Conservation (phyloP, 2,329 filamentous ascomycete species). For the Ceratocystiopsis minuta region DNA sequence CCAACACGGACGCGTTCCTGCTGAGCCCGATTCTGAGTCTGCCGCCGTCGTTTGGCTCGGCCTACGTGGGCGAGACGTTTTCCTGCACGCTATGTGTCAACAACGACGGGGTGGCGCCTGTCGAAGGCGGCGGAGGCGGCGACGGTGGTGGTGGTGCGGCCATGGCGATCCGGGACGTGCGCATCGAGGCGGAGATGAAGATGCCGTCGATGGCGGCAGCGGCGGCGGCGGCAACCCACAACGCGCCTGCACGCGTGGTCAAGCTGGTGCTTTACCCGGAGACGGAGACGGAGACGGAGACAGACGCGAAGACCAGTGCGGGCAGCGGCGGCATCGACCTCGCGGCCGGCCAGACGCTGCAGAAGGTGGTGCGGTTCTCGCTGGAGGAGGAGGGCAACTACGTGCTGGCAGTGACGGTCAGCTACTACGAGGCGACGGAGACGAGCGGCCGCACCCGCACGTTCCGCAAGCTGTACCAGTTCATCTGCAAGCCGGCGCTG, state of each 20-base stretch:
- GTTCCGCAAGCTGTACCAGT: constrained; percentile 92
- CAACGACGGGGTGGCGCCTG: constrained; percentile 43
- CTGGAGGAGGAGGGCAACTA: constrained; percentile 90
- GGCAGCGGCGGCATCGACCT: constrained; percentile 26
- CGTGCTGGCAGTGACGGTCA: constrained; percentile 81
- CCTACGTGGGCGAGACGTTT: constrained; percentile 91
- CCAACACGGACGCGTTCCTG: constrained; percentile 37
- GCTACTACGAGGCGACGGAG: constrained; percentile 75
- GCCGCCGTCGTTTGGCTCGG: constrained; percentile 78
- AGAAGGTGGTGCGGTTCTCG: constrained; percentile 69
- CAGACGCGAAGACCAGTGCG: constrained; percentile 9
- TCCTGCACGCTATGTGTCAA: constrained; percentile 92
- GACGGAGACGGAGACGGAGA: constrained; percentile 3
- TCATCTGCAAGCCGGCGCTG: constrained; percentile 76
- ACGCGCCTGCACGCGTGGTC: not conserved
- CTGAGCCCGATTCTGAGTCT: constrained; percentile 57
- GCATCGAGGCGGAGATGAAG: constrained; percentile 87
- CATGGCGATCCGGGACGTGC: constrained; percentile 53
- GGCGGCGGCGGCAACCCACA: too few relatives aligned
- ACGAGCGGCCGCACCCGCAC: constrained; percentile 56
- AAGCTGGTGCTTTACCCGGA: constrained; percentile 41
- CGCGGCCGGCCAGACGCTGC: constrained; percentile 47
- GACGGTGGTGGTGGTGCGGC: constrained; percentile 15
- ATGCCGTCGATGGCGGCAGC: constrained; percentile 45
- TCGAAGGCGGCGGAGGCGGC: constrained; percentile 10